Percentiles rank a stretch among this genome's conserved stretches.
Evolutionary conservation across 495 filamentous ascomycete genomes (phyloP).

Genomic region (Wilcoxina mikolae): DNA sequence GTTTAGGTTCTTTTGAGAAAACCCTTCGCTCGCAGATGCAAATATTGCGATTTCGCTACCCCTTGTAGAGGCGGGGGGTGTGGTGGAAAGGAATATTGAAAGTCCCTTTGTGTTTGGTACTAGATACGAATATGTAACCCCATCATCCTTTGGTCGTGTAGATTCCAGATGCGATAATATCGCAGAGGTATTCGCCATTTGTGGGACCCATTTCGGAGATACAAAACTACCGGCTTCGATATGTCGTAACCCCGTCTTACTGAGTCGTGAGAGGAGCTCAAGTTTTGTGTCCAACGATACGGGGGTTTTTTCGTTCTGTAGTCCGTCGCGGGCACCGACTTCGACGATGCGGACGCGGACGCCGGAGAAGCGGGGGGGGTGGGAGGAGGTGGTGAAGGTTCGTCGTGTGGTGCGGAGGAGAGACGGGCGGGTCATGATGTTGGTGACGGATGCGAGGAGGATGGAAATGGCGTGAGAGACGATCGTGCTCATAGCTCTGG

Average conservation of each 20-base stretch:
- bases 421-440: neutral
- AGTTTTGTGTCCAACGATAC: slow-evolving; percentile 62
- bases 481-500: too few relatives aligned
- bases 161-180: slow-evolving; percentile 47
- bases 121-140: slow-evolving; percentile 62
- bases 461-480: neutral
- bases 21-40: slow-evolving; percentile 79
- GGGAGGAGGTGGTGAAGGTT: neutral
- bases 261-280: slow-evolving; percentile 61
- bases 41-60: slow-evolving; percentile 76
- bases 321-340: slow-evolving; percentile 83
- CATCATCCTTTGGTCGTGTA: neutral
- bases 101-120: slow-evolving; percentile 79
- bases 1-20: slow-evolving; percentile 84
- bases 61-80: slow-evolving; percentile 16
- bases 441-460: neutral
- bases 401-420: neutral
- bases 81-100: slow-evolving; percentile 31
- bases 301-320: slow-evolving; percentile 85
- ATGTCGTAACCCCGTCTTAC: slow-evolving; percentile 67
- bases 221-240: slow-evolving; percentile 97
- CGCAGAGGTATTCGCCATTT: slow-evolving; percentile 87
- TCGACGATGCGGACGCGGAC: slow-evolving; percentile 57
- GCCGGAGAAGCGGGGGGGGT: neutral
- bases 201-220: slow-evolving; percentile 93